phyloP scores from a whole-genome alignment of 208 protist species.

The Blechomonas ayalai region DNA sequence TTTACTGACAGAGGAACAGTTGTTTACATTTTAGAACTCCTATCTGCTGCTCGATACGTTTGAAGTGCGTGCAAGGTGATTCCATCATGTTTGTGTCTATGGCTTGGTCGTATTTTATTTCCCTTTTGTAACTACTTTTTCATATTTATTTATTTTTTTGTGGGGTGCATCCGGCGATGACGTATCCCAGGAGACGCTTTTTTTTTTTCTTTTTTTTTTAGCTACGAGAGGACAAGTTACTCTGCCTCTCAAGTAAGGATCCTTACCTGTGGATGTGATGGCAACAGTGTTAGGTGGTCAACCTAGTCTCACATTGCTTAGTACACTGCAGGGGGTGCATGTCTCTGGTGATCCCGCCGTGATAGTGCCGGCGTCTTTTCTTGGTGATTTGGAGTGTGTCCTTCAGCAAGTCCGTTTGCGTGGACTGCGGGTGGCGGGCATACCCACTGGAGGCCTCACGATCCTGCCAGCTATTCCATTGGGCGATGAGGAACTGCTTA shows the following conservation, averaged over 20 bases:
- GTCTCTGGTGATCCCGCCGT: constrained; percentile 54
- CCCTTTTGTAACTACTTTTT: constrained; percentile 1
- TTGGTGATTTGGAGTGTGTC: constrained; percentile 64
- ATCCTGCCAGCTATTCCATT: constrained; percentile 65
- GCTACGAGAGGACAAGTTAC: no score
- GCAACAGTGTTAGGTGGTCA: neutral
- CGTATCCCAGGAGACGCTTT: no score
- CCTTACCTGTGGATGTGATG: neutral
- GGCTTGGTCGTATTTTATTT: constrained; percentile 2
- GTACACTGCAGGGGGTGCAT: constrained; percentile 33
- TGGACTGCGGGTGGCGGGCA: constrained; percentile 58
- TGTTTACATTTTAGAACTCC: no score
- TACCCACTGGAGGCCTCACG: constrained; percentile 60
- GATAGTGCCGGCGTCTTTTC: constrained; percentile 30
- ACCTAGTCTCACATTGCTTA: constrained; percentile 8
- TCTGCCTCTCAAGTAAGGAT: no score
- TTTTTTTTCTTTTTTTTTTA: no score
- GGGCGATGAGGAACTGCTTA: constrained; percentile 36
- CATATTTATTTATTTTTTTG: constrained; percentile 6
- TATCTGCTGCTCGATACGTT: no score
- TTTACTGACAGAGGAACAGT: no score
- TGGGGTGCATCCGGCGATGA: no score
- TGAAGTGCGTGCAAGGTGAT: no score
- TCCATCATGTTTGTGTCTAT: no score
- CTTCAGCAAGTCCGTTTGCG: constrained; percentile 39